A percentile compares a stretch with the other conserved stretches of the same genome.
Evolutionary conservation across 2,329 filamentous ascomycete species (phyloP).

Genomic region (Colletotrichum sp.): DNA sequence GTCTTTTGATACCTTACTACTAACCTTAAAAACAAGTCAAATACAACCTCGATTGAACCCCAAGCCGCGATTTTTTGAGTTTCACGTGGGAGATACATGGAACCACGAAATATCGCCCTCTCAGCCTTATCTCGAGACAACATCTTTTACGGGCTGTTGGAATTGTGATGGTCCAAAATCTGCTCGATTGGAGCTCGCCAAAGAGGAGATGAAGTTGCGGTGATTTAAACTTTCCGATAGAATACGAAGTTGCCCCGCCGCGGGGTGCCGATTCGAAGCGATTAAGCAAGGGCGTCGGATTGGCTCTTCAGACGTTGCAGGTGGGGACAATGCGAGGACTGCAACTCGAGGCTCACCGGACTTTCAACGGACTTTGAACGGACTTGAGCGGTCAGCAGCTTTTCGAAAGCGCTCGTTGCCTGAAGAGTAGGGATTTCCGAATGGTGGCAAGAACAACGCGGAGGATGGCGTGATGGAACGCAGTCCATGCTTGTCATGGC

Average conservation of each 20-base stretch:
- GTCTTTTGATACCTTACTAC: neutral
- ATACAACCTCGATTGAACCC: neutral
- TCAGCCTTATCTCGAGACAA: neutral
- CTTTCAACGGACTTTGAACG: neutral
- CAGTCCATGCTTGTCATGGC: neutral
- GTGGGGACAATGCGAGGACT: neutral
- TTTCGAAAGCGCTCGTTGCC: neutral
- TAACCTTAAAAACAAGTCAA: neutral
- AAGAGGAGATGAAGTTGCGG: neutral
- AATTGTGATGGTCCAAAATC: neutral
- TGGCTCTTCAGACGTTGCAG: neutral
- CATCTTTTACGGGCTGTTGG: neutral
- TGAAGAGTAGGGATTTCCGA: neutral
- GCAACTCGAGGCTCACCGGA: no score
- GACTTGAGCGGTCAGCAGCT: neutral
- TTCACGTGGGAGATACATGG: neutral
- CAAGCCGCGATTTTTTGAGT: neutral
- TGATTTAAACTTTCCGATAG: neutral
- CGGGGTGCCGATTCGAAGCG: neutral
- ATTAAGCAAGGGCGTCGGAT: neutral
- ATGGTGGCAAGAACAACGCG: neutral
- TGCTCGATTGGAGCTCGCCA: neutral
- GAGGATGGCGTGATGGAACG: neutral
- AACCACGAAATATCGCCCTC: neutral
- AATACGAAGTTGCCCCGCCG: neutral